These are phyloP conservation scores for Aquilaria yunnanensis DNA, from an alignment of 345 rosid species.

Conservation along the genomic window DNA sequence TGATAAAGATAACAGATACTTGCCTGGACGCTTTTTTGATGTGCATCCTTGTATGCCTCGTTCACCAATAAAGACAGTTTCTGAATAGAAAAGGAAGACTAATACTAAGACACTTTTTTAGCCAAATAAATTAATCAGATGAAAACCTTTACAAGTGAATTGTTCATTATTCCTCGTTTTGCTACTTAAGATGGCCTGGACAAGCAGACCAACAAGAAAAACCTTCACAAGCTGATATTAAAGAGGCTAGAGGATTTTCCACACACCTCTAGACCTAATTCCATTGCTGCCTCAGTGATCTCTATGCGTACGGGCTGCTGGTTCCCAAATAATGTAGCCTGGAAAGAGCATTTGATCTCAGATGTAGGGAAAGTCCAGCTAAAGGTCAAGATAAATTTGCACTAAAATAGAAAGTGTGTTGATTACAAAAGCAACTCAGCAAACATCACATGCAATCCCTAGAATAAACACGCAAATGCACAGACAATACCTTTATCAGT, in stretches of 20 bases:
- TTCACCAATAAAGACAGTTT: slow-evolving; percentile 70
- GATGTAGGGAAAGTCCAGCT: too few species aligned
- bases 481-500: slow-evolving; percentile 68
- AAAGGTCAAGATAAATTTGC: background rate
- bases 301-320: slow-evolving; percentile 90
- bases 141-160: too few species aligned
- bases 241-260: background rate
- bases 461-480: background rate
- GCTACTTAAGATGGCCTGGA: too few species aligned
- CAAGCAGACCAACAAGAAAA: too few species aligned
- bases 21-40: slow-evolving; percentile 82
- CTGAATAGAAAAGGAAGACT: slow-evolving; percentile 37
- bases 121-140: too few species aligned
- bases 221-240: too few species aligned
- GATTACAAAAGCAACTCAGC: slow-evolving; percentile 3
- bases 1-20: slow-evolving; percentile 5
- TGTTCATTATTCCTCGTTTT: too few species aligned
- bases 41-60: slow-evolving; percentile 93
- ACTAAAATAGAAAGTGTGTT: background rate
- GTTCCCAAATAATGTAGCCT: slow-evolving; percentile 87
- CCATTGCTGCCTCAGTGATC: slow-evolving; percentile 96
- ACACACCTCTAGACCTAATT: slow-evolving; percentile 82
- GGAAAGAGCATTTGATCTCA: slow-evolving; percentile 4
- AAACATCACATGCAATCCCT: background rate
- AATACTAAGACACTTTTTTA: too few species aligned